Conservation (phyloP, 106 monocot species). For the Dendrobium huoshanense region DNA sequence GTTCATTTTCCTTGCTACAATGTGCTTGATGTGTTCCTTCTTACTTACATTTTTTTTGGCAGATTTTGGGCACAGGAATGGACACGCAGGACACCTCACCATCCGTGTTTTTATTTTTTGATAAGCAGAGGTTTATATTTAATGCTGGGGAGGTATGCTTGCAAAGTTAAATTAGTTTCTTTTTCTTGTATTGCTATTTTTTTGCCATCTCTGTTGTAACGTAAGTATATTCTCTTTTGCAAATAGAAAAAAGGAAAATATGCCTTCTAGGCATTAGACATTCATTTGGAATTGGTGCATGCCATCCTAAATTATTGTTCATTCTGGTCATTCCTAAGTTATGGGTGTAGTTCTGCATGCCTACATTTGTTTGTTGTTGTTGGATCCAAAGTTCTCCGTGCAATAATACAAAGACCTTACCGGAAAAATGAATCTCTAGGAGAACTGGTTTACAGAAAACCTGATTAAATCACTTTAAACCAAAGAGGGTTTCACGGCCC, state of each 20-base stretch:
- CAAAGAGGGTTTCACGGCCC: too few relatives aligned
- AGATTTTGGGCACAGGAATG: conserved; percentile 99
- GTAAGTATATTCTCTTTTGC: background rate
- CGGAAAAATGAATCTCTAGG: too few relatives aligned
- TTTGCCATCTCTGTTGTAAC: background rate
- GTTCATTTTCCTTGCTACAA: background rate
- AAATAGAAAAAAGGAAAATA: background rate
- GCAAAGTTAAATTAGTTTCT: background rate
- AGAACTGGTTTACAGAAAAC: too few relatives aligned
- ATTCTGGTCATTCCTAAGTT: background rate
- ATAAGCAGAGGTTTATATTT: conserved; percentile 89
- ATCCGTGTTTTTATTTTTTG: conserved; percentile 93
- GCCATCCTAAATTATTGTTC: background rate
- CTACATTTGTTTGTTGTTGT: too few relatives aligned
- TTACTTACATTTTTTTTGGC: conserved; percentile 8
- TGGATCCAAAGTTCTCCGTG: too few relatives aligned
- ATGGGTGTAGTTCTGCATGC: background rate
- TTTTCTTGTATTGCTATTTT: background rate
- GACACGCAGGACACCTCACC: conserved; percentile 96
- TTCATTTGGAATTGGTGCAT: background rate
- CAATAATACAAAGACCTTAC: too few relatives aligned
- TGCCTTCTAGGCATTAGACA: background rate
- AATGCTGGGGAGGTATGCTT: conserved; percentile 90
- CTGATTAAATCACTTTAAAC: too few relatives aligned
- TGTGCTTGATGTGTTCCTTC: background rate